Conservation (phyloP, 345 rosid genomes). For the sweet orange (Citrus sinensis) region DVS_A1.0 CM039165.1:38718001-38718500, state of each 20-base stretch:
- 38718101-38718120: constrained; percentile 23
- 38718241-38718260: constrained; percentile 22
- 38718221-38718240: constrained; percentile 21
- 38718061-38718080: too few species aligned
- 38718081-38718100: too few species aligned
- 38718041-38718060: constrained; percentile 62
- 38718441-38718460: too few species aligned
- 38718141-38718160: constrained; percentile 48
- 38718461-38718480: too few species aligned
- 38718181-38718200: constrained; percentile 20
- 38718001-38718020: constrained; percentile 72
- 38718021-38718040: constrained; percentile 71
- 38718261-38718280: constrained; percentile 39
- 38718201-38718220: constrained; percentile 30
- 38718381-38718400: too few species aligned
- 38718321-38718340: constrained; percentile 34
- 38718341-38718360: constrained; percentile 40
- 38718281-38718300: constrained; percentile 59
- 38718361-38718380: too few species aligned
- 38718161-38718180: constrained; percentile 64
- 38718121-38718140: constrained; percentile 36
- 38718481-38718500: too few species aligned
- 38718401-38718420: too few species aligned
- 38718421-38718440: too few species aligned
- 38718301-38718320: constrained; percentile 60